These are phyloP conservation scores for Penicillium canescens DNA, from an alignment of 495 filamentous ascomycete species.

Conservation along the genomic window DNA sequence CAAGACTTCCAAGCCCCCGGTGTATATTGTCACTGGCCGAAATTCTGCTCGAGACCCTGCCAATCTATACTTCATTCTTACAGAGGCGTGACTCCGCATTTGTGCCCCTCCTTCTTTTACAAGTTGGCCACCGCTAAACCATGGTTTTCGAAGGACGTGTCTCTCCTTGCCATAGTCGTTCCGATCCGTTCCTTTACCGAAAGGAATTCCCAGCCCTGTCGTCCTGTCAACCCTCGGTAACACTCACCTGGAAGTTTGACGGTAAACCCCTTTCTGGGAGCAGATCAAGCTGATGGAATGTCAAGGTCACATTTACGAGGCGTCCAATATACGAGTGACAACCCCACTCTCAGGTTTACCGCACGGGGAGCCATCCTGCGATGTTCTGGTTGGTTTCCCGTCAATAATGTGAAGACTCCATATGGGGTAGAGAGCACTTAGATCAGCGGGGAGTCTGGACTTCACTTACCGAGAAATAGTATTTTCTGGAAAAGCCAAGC, in stretches of 20 bases:
- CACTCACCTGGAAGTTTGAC: too few relatives aligned
- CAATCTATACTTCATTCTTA: slow-evolving; percentile 10
- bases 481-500: background rate
- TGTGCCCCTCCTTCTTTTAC: background rate
- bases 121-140: background rate
- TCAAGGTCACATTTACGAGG: slow-evolving; percentile 11
- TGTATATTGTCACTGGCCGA: slow-evolving; percentile 16
- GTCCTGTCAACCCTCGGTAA: slow-evolving; percentile 3
- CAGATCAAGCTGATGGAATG: background rate
- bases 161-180: background rate
- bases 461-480: background rate
- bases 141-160: background rate
- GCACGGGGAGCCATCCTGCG: background rate
- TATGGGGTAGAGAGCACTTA: slow-evolving; percentile 2
- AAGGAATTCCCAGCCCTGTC: too few relatives aligned
- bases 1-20: slow-evolving; percentile 20
- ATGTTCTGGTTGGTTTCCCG: slow-evolving; percentile 5
- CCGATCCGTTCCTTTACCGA: background rate
- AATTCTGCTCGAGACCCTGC: slow-evolving; percentile 9
- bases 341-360: slow-evolving; percentile 7
- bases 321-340: slow-evolving; percentile 21
- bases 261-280: background rate
- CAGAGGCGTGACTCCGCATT: slow-evolving; percentile 9
- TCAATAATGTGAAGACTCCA: slow-evolving; percentile 3
- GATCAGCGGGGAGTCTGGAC: slow-evolving; percentile 2